phyloP scores from a whole-genome alignment of 768 basidiomycete species.

The Xanthoconium stramineum region DNA sequence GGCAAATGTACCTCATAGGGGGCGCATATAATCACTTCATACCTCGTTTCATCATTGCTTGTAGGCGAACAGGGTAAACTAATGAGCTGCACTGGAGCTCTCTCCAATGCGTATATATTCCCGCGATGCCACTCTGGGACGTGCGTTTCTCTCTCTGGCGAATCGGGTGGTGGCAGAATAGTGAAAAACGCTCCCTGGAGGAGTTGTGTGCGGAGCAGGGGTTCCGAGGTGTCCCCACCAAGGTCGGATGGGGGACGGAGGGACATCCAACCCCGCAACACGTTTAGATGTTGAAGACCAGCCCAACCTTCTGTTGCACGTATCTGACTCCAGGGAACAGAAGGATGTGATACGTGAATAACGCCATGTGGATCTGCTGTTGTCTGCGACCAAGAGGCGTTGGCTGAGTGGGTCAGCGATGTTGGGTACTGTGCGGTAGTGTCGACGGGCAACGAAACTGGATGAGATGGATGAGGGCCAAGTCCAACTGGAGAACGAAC shows the following conservation, averaged over 20 bases:
- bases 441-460: constrained; percentile 11
- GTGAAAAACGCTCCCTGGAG: constrained; percentile 76
- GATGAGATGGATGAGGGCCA: not conserved
- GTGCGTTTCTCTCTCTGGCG: constrained; percentile 24
- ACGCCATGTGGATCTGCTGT: constrained; percentile 41
- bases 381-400: constrained; percentile 57
- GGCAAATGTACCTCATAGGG: constrained; percentile 66
- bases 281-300: constrained; percentile 72
- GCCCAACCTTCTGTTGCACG: constrained; percentile 85
- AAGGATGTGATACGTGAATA: constrained; percentile 61
- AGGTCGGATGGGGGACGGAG: constrained; percentile 44
- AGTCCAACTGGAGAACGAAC: not conserved
- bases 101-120: constrained; percentile 75
- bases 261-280: constrained; percentile 64
- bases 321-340: constrained; percentile 62
- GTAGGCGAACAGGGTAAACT: constrained; percentile 45
- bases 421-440: constrained; percentile 49
- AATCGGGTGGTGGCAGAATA: constrained; percentile 45
- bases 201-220: constrained; percentile 57
- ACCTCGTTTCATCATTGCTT: constrained; percentile 39
- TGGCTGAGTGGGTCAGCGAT: constrained; percentile 37
- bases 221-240: constrained; percentile 19
- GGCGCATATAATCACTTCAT: constrained; percentile 72
- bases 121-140: constrained; percentile 71
- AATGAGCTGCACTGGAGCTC: constrained; percentile 46